Base-by-base conservation (phyloP, 495 filamentous ascomycete genomes). In the Xylaria acuta region DNA sequence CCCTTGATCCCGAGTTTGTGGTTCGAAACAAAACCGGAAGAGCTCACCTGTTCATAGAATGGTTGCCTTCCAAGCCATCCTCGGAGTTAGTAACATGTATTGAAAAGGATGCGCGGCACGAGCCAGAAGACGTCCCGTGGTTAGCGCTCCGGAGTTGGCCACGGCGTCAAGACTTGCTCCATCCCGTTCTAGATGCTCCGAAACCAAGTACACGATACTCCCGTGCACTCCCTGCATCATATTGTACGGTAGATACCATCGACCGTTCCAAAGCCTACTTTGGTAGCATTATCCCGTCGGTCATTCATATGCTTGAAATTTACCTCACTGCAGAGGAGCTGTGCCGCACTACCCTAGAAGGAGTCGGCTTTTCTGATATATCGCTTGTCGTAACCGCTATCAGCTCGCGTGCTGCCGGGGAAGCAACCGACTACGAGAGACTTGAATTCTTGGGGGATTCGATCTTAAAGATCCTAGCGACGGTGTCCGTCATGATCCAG, bases 361-460 rank as follows among this genome's bases (percentile, higher is more conserved):
- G 82, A 5, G 81, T 92, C 5, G 77, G 76, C 0, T 88, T 97
- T 63, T 78, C 79, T 0, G 78, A 91, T 72, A 69, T 89, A 7
- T 73, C 78, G 3, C 87, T 92, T 41, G 81, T 98, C 5, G 74
- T 90, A n/a, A 91, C 88, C 9, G 94, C 95, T 1, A 91, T 97
- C 65, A 92, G 84, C 40, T 84, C 93, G 1, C 90, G 92, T 0
- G 84, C 86, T 1, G 88, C 93, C 0, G 77, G 82, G 12, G 89
- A 90, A 54, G 74, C 74, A 3, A 88, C 83, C 0, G 87, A 98
- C 72, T 99, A 99, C 77, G 92, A 99, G 74, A 86, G 92, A 30
- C 85, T 97, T 1, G 96, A 99, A 79, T 97, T 97, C 75, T 84
- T 98, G 0, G 96, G 96, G 0, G 96, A 99, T 74, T 87, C 88